Evolutionary conservation across 2,329 filamentous ascomycete genomes (phyloP), one percentile per base, ranked within the genome.

Genomic region (Aspergillus fumigatus): DNA sequence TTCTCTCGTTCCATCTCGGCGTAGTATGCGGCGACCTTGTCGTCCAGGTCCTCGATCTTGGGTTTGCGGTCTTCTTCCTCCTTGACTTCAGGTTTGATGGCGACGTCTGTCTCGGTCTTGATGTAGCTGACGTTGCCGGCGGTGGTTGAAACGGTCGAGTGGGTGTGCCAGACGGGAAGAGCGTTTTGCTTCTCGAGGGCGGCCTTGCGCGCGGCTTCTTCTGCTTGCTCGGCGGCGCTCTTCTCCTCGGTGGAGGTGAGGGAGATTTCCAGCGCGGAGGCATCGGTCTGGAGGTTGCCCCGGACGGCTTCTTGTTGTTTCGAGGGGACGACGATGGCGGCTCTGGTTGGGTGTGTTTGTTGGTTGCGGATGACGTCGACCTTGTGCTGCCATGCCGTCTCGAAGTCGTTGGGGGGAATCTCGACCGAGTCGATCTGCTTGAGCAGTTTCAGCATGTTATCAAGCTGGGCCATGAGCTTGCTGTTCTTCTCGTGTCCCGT

Each of bases 91-190:
- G 72, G 59, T 41, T 76, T 77, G n/a, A 73, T 58, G 53, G 67
- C 56, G 41, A 63, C 51, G 32, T 73, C 73, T 1, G 62, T 49
- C 21, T 73, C 73, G 14, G 60, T 62, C 59, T 75, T 74, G 50
- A 64, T 41, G 25, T 64, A 59, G 11, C 65, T 63, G 27, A 63
- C 51, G 29, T 64, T 67, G 40, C 61, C 59, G 21, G 67, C 63
- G 4, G 55, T 59, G 2, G 66, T 67, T 40, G 73, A 71, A 32
- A 81, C 78, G 0, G 79, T 80, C 43, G 77, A 80, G 51, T 79
- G 75, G 7, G 78, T 81, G 60, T 81, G 78, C 80, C 80, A 82
- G 17, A 79, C 76, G 0, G 80, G 80, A 9, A 82, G 69, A 4
- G 76, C 75, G 51, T 82, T 82, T 62, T 81, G 78, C 57, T 79